A percentile compares a stretch with the other conserved stretches of the same genome.
These are phyloP conservation scores for Ammopiptanthus mongolicus DNA, from an alignment of 306 rosid genomes.

Conservation along the genomic window DNA sequence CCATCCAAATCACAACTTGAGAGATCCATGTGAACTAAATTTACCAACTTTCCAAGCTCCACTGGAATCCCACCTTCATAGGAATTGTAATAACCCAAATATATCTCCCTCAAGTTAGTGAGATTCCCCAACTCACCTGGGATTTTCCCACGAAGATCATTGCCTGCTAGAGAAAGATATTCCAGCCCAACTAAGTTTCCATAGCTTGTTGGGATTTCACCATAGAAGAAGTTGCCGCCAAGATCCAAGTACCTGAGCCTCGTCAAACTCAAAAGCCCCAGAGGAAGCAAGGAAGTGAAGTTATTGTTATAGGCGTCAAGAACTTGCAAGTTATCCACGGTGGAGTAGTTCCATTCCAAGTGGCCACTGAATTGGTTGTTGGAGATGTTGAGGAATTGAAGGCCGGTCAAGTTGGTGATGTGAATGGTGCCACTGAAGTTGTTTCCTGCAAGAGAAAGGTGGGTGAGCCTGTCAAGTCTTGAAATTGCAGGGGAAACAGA, in stretches of 20 bases:
- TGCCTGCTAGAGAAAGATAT: conserved; percentile 73
- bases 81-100: conserved; percentile 70
- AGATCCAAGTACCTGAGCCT: conserved; percentile 68
- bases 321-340: conserved; percentile 50
- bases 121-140: conserved; percentile 78
- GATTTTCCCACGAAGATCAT: conserved; percentile 62
- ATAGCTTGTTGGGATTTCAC: conserved; percentile 57
- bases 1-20: conserved; percentile 67
- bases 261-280: conserved; percentile 38
- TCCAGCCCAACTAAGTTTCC: conserved; percentile 50
- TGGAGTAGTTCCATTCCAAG: conserved; percentile 59
- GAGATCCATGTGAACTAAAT: conserved; percentile 66
- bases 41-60: conserved; percentile 58
- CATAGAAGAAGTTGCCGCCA: conserved; percentile 71
- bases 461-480: conserved; percentile 51
- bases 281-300: conserved; percentile 66
- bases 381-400: conserved; percentile 70
- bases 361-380: conserved; percentile 60
- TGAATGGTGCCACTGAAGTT: conserved; percentile 62
- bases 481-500: conserved; percentile 58
- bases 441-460: conserved; percentile 72
- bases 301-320: conserved; percentile 73
- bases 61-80: conserved; percentile 77
- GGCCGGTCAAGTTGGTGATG: conserved; percentile 42
- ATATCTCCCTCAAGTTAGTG: conserved; percentile 50